Evolutionary conservation across 495 filamentous ascomycete genomes (phyloP).

Genomic region (Penicillium parvum): DNA sequence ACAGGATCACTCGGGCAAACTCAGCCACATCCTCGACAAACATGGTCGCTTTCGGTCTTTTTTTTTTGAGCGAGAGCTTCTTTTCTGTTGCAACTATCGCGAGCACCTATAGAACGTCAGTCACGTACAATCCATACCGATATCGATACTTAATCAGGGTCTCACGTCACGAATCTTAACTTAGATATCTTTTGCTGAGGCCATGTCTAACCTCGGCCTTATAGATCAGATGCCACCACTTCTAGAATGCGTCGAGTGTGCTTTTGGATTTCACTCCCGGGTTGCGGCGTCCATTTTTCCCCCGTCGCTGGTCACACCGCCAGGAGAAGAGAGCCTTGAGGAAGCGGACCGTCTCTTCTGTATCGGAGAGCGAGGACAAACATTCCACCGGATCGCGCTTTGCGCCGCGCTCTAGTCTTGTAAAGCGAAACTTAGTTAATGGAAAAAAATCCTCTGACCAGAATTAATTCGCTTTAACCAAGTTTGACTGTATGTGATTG

Average conservation of each 20-base stretch:
- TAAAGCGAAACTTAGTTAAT: no score
- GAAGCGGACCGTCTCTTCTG: conserved; percentile 12
- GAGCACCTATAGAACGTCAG: conserved; percentile 20
- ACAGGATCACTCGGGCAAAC: conserved; percentile 25
- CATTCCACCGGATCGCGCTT: neutral
- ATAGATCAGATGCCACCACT: conserved; percentile 31
- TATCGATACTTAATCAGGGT: conserved; percentile 2
- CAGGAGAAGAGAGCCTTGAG: conserved; percentile 16
- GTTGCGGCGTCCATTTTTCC: conserved; percentile 30
- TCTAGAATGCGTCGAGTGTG: conserved; percentile 35
- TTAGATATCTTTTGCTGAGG: conserved; percentile 22
- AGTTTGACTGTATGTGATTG: no score
- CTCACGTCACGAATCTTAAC: conserved; percentile 23
- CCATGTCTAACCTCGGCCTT: conserved; percentile 18
- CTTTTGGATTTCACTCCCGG: conserved; percentile 29
- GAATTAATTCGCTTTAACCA: no score
- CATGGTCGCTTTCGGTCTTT: conserved; percentile 26
- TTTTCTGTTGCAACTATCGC: conserved; percentile 24
- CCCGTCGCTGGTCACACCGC: conserved; percentile 25
- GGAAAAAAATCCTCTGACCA: no score
- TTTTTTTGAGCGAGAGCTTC: conserved; percentile 12
- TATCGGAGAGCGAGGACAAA: neutral
- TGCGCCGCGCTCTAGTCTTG: no score
- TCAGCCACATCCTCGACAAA: conserved; percentile 35
- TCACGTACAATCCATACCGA: neutral